A percentile compares a stretch with the other conserved stretches of the same genome.
These are phyloP conservation scores for Lactuca saligna DNA, from an alignment of 129 eudicot genomes.

Conservation along the genomic window DNA sequence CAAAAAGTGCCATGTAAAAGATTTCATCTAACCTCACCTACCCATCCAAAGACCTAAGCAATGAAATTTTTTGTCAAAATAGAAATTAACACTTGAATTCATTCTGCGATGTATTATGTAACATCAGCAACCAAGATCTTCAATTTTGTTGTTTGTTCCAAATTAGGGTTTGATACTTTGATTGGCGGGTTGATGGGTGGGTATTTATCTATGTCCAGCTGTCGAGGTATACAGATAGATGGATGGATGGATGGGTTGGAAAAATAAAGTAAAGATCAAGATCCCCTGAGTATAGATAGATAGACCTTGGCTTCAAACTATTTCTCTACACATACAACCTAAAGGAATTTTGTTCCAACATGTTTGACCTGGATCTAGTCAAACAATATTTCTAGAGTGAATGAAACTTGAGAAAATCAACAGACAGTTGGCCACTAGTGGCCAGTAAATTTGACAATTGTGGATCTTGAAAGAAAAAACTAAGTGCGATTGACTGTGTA, in stretches of 20 bases:
- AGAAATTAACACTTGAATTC: conserved; percentile 9
- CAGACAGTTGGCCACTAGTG: conserved; percentile 4
- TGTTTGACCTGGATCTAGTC: conserved; percentile 22
- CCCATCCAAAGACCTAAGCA: conserved; percentile 14
- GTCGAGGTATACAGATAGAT: conserved; percentile 2
- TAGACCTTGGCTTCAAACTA: background rate
- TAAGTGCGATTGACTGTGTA: background rate
- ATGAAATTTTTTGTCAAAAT: conserved; percentile 20
- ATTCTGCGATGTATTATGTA: conserved; percentile 16
- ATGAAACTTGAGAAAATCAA: conserved; percentile 2
- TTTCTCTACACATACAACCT: conserved; percentile 17
- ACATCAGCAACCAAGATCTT: conserved; percentile 15
- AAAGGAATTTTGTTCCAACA: conserved; percentile 17
- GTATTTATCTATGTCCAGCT: conserved; percentile 16
- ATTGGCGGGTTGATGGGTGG: conserved; percentile 14
- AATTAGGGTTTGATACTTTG: conserved; percentile 3
- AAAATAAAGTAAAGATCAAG: conserved; percentile 1
- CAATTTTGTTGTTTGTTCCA: background rate
- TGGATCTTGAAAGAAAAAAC: background rate
- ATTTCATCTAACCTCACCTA: background rate
- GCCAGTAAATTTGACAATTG: conserved; percentile 14
- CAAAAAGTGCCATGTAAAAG: background rate
- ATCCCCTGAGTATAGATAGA: background rate
- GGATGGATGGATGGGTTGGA: conserved; percentile 13
- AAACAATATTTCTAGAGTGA: conserved; percentile 11